Percentiles rank a stretch among this genome's conserved stretches.
Evolutionary conservation across 257 asterid species (phyloP).

Genomic region (Lavandula angustifolia): DNA sequence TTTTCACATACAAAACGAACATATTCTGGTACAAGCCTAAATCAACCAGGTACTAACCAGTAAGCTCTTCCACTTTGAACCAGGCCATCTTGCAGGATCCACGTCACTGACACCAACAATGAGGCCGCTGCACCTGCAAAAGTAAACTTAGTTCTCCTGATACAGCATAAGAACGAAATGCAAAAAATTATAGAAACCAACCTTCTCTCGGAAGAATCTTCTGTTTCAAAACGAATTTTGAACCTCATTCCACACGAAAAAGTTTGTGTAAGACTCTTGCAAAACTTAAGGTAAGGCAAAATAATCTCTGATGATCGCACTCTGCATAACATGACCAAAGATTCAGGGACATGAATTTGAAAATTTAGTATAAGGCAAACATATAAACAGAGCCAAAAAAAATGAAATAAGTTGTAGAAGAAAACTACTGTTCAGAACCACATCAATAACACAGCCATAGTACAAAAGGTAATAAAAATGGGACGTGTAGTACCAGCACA

Average conservation of each 20-base stretch:
- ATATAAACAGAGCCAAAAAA: neutral
- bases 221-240: conserved; percentile 78
- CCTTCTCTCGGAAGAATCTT: conserved; percentile 96
- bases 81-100: conserved; percentile 92
- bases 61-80: conserved; percentile 92
- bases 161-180: neutral
- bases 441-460: too few species aligned
- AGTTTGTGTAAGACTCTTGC: conserved; percentile 66
- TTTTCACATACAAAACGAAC: neutral
- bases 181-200: conserved; percentile 28
- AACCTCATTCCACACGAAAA: conserved; percentile 86
- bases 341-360: neutral
- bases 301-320: conserved; percentile 76
- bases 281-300: conserved; percentile 70
- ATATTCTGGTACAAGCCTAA: neutral
- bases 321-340: conserved; percentile 46
- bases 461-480: neutral
- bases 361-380: neutral
- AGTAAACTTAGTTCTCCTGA: conserved; percentile 22
- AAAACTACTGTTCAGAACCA: too few species aligned
- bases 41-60: conserved; percentile 50
- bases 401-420: neutral
- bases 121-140: conserved; percentile 74
- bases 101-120: conserved; percentile 69
- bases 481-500: too few species aligned